Percentiles rank a stretch among this genome's conserved stretches.
Conservation (phyloP, 768 basidiomycete genomes). For the Mycena venus region DNA sequence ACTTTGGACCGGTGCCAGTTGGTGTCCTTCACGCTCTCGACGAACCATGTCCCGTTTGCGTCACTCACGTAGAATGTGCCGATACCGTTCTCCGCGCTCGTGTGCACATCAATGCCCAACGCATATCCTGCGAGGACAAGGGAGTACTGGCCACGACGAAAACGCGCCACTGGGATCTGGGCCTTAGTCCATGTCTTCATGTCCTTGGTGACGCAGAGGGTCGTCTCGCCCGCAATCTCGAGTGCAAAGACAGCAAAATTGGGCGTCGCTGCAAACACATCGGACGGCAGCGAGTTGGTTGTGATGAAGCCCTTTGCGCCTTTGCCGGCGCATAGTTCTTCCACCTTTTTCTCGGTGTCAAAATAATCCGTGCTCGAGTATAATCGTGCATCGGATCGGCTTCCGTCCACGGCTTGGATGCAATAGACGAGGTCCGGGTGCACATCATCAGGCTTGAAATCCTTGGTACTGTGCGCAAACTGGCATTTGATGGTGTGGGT, state of each 20-base stretch:
- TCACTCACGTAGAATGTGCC: constrained; percentile 96
- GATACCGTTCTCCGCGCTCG: constrained; percentile 63
- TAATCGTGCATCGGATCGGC: constrained; percentile 67
- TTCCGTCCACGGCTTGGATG: constrained; percentile 78
- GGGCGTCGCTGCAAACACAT: constrained; percentile 37
- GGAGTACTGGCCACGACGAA: constrained; percentile 94
- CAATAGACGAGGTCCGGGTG: constrained; percentile 87
- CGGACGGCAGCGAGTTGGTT: constrained; percentile 71
- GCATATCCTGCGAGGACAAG: constrained; percentile 94
- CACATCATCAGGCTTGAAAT: constrained; percentile 85
- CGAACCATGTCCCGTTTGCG: constrained; percentile 95
- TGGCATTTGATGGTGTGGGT: constrained; percentile 82
- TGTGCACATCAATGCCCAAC: constrained; percentile 93
- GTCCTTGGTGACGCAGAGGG: constrained; percentile 89
- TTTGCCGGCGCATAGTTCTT: constrained; percentile 89
- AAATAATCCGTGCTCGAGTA: constrained; percentile 93
- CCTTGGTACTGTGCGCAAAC: constrained; percentile 89
- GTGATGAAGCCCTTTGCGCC: constrained; percentile 91
- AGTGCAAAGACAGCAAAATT: constrained; percentile 94
- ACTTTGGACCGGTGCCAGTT: constrained; percentile 88
- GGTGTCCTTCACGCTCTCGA: constrained; percentile 90
- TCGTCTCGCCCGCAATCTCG: constrained; percentile 85
- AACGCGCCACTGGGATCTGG: constrained; percentile 86
- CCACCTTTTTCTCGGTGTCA: constrained; percentile 66
- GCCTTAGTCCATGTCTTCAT: constrained; percentile 88